Conservation (phyloP, 257 asterid genomes). For the Gentiana macrophylla region DNA sequence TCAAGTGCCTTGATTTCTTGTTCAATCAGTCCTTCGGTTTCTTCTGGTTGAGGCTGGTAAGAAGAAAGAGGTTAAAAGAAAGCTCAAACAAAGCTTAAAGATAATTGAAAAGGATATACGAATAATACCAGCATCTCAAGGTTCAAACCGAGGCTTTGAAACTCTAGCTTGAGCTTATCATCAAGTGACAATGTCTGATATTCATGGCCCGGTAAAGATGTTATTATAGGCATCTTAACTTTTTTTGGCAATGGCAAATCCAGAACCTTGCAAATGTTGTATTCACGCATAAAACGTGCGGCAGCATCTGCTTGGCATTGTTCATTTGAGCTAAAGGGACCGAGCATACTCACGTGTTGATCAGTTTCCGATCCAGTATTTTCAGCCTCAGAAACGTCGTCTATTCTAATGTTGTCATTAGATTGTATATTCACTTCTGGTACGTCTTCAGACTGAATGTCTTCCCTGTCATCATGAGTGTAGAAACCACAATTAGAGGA, state of each 20-base stretch:
- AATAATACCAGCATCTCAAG: slow-evolving; percentile 4
- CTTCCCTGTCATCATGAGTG: neutral
- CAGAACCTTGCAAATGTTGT: neutral
- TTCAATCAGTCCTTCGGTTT: slow-evolving; percentile 3
- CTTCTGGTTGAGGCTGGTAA: slow-evolving; percentile 7
- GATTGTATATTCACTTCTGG: slow-evolving; percentile 3
- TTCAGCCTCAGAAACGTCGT: neutral
- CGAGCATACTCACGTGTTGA: neutral
- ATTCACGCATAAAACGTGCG: neutral
- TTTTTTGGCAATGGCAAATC: neutral
- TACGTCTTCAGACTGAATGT: slow-evolving; percentile 1
- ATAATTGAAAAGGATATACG: neutral
- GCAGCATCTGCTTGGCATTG: slow-evolving; percentile 2
- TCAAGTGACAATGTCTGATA: slow-evolving; percentile 6
- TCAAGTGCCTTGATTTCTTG: slow-evolving; percentile 9
- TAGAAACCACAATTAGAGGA: neutral
- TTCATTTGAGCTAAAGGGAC: slow-evolving; percentile 4
- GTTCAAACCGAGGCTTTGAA: slow-evolving; percentile 7
- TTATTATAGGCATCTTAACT: neutral
- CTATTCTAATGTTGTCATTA: neutral
- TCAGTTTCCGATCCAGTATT: slow-evolving; percentile 3
- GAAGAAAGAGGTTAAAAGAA: too few relatives aligned
- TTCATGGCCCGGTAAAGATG: neutral
- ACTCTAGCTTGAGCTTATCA: slow-evolving; percentile 10
- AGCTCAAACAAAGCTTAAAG: too few relatives aligned